Evolutionary conservation across 2,329 filamentous ascomycete species (phyloP), one percentile per base, ranked within the genome.

Genomic region (Neoscytalidium dimidiatum): DNA sequence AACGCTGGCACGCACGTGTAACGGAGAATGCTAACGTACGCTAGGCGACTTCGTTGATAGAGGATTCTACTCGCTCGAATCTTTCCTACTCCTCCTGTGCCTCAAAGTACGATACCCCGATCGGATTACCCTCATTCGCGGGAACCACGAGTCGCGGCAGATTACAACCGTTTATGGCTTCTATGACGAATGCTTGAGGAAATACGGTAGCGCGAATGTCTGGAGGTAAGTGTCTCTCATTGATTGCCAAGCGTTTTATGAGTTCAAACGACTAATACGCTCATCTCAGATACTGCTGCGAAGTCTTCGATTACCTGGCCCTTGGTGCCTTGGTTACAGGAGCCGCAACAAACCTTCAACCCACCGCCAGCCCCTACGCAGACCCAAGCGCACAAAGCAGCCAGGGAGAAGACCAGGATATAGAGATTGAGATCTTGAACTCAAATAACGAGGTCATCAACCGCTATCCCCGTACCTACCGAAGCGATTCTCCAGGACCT

Each of bases 141-240:
- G 94, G 69, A 97, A 97, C 77, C 93, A 97, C 82, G 94, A 98
- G 80, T 97, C 94, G 49, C 88, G 94, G 66, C 94, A 98, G 78
- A 98, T 98, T 69, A 98, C 94, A 23, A 96, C 92, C 4, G 94
- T 98, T 14, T 98, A 98, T 77, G 94, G 94, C 68, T 98, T 98
- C 82, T 98, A 98, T 81, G 94, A 98, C 74, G 94, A 98, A 81
- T 98, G 94, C 74, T 84, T 97, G 68, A 86, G 94, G 62, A 98
- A 98, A 80, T 98, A 98, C 74, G 94, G 94, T 67, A 96, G 91
- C 74, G 94, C 94, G 41, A 98, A 97, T 72, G 94, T 98, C 1
- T 98, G 94, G 94, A 86, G 92, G 63, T 94, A 66, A n/a, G 65
- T 67, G n/a, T n/a, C n/a, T n/a, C n/a, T n/a, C n/a, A n/a, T n/a